phyloP scores from a whole-genome alignment of 345 rosid genomes.

The Linum usitatissimum region DNA sequence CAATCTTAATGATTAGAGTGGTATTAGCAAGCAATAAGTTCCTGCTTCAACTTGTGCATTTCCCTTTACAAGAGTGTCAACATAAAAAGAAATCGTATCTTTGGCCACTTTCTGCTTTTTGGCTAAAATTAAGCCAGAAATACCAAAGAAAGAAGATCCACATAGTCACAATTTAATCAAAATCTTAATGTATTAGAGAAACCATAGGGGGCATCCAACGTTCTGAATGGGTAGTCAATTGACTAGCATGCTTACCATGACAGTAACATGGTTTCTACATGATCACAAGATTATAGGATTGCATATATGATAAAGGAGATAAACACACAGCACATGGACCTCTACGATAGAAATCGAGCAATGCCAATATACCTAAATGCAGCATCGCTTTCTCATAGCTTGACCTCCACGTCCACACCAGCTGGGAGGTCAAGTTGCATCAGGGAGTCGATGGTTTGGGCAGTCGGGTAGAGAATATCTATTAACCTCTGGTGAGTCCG shows the following conservation, averaged over 20 bases:
- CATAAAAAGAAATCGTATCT: background rate
- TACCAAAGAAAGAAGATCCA: background rate
- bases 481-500: slow-evolving; percentile 88
- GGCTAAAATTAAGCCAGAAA: too few species aligned
- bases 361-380: slow-evolving; percentile 10
- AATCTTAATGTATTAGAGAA: too few species aligned
- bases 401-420: slow-evolving; percentile 92
- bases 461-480: slow-evolving; percentile 89
- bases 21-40: background rate
- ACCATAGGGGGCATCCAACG: too few species aligned
- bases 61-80: background rate
- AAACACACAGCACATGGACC: background rate
- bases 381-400: slow-evolving; percentile 46
- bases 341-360: background rate
- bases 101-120: too few species aligned
- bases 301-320: background rate
- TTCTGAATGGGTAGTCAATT: too few species aligned
- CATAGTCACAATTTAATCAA: background rate
- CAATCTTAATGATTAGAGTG: too few species aligned
- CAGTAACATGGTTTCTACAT: too few species aligned
- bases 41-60: background rate
- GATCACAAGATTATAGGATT: too few species aligned
- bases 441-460: slow-evolving; percentile 91
- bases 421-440: slow-evolving; percentile 99
- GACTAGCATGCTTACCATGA: too few species aligned